Base-by-base conservation (phyloP, 352 stramenopile species). In the Elongisporangium anandrum region DNA sequence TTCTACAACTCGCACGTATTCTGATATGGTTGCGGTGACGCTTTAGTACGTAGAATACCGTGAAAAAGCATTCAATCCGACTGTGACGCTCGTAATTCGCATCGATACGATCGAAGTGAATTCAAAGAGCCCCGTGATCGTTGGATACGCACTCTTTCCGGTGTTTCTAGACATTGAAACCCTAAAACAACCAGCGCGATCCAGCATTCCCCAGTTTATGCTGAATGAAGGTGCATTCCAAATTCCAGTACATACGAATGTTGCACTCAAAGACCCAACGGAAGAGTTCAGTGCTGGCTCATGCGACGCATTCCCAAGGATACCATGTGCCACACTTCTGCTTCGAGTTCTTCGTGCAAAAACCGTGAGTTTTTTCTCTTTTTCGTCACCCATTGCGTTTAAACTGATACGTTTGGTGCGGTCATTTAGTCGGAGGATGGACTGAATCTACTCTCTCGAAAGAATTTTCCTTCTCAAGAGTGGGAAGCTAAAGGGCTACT, bases 311-410 rank as follows among this genome's bases (percentile, higher is more conserved):
- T 79, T 75, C n/a, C 66, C 72, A 26, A 71, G 70, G 54, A 59
- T 96, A 15, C 83, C 87, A 8, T 97, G 90, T 59, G 79, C 85
- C 7, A 96, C 87, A 2, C 17, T 97, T 9, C 51, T 96, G 49
- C 53, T 96, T 17, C 79, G 90, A 45, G 63, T 96, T 13, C 68
- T 65, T 39, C 71, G 52, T 19, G 85, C 84, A 7, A 75, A 68
- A 17, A 68, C 65, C 61, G 81, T 88, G 69, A 22, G 66, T 63
- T 16, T 19, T 55, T 21, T 19, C 12, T 54, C 49, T 49, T 15
- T 39, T 20, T 13, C 26, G 10, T 24, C 16, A n/a, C n/a, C n/a
- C n/a, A n/a, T n/a, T n/a, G n/a, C n/a, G n/a, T n/a, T n/a, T n/a
- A n/a, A n/a, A n/a, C n/a, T n/a, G n/a, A n/a, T 54, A 20, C 53